Conservation (phyloP, 805 yeast genomes). For the Phaffomyces opuntiae region DNA sequence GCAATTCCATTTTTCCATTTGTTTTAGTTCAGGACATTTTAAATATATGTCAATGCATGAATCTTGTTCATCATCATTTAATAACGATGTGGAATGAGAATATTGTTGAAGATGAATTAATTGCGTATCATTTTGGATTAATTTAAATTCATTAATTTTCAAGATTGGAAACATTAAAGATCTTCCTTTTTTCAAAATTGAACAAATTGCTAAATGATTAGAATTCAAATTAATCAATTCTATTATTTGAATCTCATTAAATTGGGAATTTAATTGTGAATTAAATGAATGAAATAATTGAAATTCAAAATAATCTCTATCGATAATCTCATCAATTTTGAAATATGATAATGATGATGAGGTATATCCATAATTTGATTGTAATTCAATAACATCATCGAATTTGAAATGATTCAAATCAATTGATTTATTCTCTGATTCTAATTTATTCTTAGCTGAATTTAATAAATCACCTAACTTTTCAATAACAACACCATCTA, state of each 20-base stretch:
- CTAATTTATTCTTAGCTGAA: conserved; percentile 17
- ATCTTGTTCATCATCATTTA: neutral
- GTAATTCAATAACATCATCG: conserved; percentile 12
- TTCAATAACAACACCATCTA: neutral
- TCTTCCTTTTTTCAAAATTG: conserved; percentile 19
- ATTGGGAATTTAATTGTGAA: neutral
- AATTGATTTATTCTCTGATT: conserved; percentile 13
- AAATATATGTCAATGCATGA: conserved; percentile 9
- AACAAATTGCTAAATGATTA: conserved; percentile 17
- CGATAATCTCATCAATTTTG: conserved; percentile 11
- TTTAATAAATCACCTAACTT: neutral
- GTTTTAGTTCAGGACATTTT: conserved; percentile 18
- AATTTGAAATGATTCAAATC: conserved; percentile 17
- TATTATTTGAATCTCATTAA: conserved; percentile 6
- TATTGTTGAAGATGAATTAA: neutral
- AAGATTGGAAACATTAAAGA: conserved; percentile 19
- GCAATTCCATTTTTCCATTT: conserved; percentile 19
- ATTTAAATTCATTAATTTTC: conserved; percentile 10
- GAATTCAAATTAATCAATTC: conserved; percentile 16
- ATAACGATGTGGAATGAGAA: neutral
- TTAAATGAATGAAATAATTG: conserved; percentile 6
- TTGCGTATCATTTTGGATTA: conserved; percentile 10
- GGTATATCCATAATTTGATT: neutral
- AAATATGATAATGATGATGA: conserved; percentile 12
- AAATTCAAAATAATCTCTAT: conserved; percentile 22